Percentiles rank a stretch among this genome's conserved stretches.
These are phyloP conservation scores for Plasmopara muralis DNA, from an alignment of 352 stramenopile genomes.

Conservation along the genomic window DNA sequence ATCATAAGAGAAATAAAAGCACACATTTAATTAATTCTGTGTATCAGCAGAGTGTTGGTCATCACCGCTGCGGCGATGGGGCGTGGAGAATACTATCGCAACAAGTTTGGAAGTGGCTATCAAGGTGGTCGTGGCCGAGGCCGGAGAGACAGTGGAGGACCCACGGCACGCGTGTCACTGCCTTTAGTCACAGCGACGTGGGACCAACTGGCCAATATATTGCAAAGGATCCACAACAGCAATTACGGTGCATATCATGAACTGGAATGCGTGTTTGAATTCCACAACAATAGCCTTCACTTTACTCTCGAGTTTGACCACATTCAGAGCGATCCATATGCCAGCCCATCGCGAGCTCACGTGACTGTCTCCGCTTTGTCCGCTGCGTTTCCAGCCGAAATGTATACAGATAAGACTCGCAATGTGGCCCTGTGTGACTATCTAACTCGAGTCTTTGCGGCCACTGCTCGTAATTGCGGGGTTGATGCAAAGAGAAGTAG, in stretches of 20 bases:
- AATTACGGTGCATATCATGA: slow-evolving; percentile 86
- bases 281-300: slow-evolving; percentile 16
- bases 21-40: too few relatives aligned
- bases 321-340: slow-evolving; percentile 94
- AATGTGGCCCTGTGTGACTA: slow-evolving; percentile 88
- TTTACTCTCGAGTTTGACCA: slow-evolving; percentile 90
- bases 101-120: slow-evolving; percentile 75
- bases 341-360: slow-evolving; percentile 90
- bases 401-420: slow-evolving; percentile 67
- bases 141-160: slow-evolving; percentile 14
- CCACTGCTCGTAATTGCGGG: slow-evolving; percentile 41
- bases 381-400: slow-evolving; percentile 78
- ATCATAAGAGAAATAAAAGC: too few relatives aligned
- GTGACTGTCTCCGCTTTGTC: slow-evolving; percentile 68
- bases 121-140: slow-evolving; percentile 19
- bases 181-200: slow-evolving; percentile 27
- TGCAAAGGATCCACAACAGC: slow-evolving; percentile 53
- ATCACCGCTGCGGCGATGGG: slow-evolving; percentile 33
- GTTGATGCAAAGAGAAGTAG: slow-evolving; percentile 59
- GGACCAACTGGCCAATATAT: slow-evolving; percentile 36
- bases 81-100: slow-evolving; percentile 85
- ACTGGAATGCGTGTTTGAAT: slow-evolving; percentile 54
- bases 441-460: slow-evolving; percentile 81
- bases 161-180: slow-evolving; percentile 11
- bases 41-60: too few relatives aligned